Percentiles rank a stretch among this genome's conserved stretches.
Evolutionary conservation across 208 protist genomes (phyloP).

Genomic region (Porcisia deanei): DNA sequence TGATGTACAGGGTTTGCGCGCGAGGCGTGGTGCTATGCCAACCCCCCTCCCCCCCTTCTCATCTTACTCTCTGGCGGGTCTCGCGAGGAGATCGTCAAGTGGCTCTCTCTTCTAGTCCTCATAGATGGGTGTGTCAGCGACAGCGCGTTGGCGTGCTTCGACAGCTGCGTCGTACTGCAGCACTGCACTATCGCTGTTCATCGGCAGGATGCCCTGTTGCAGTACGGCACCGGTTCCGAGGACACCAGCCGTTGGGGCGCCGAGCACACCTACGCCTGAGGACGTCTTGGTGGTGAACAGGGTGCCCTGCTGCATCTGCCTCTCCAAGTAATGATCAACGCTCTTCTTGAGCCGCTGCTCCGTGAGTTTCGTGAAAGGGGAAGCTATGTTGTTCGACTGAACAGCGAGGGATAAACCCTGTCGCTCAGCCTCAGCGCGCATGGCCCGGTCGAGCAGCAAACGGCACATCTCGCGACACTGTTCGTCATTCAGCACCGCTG

Average conservation of each 20-base stretch:
- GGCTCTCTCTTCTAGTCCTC: constrained; percentile 30
- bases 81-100: constrained; percentile 1
- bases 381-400: constrained; percentile 41
- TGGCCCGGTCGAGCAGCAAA: constrained; percentile 70
- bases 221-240: constrained; percentile 1
- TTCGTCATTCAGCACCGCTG: constrained; percentile 52
- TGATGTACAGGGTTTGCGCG: not conserved
- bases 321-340: constrained; percentile 76
- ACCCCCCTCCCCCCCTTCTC: not conserved
- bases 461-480: constrained; percentile 58
- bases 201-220: not conserved
- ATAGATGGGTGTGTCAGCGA: constrained; percentile 51
- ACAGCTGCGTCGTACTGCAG: constrained; percentile 8
- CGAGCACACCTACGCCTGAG: constrained; percentile 2
- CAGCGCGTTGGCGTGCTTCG: constrained; percentile 25
- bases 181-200: not conserved
- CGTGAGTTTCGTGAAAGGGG: constrained; percentile 55
- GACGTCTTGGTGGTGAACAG: not conserved
- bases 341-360: constrained; percentile 66
- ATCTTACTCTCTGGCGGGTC: not conserved
- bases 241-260: not conserved
- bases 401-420: constrained; percentile 63
- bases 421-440: constrained; percentile 59
- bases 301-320: constrained; percentile 44
- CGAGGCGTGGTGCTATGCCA: not conserved